Base-by-base conservation (phyloP, 2,329 filamentous ascomycete species). In the Aureobasidium musti region DNA sequence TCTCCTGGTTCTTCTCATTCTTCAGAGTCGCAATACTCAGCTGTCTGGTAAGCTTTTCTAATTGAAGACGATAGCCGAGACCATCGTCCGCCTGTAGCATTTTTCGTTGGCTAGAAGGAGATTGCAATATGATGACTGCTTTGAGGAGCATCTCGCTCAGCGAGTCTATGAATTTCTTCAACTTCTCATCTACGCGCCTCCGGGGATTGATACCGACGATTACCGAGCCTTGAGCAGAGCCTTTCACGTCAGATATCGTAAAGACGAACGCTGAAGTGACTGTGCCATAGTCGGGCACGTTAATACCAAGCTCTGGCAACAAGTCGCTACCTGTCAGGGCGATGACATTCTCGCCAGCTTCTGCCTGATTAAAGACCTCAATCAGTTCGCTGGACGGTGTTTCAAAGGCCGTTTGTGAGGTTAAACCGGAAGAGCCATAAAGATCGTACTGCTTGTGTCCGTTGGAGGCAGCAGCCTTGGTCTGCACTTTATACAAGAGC, bases 1-100 rank as follows among this genome's bases (percentile, higher is more conserved):
- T 73, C 4, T 77, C 73, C 49, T 79, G 78, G 5, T 73, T 75
- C 17, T 74, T 69, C 63, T 76, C 75, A 0, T 73, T 72, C 59
- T 78, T 71, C 17, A 75, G 63, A 3, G 72, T 74, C 1, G 71
- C 72, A 7, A 74, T 43, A 11, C 71, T 71, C 11, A 78, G 68
- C 64, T 77, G 72, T 68, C 76, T 76, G 47, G 78, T 72, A 1
- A 75, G 72, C n/a, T 47, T 63, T 19, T 52, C 59, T 4, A 63
- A 8, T 6, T 52, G 30, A 4, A 63, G 28, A 10, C 59, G 59
- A 33, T 63, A 41, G 7, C 39, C 28, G 10, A 63, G 45, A 39
- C 39, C 28, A 3, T 41, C 33, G 7, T 63, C 59, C 3, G 45
- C 30, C 5, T 23, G 45, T 23, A 63, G 45, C 13, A 63, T 7